Evolutionary conservation across 2,329 filamentous ascomycete species (phyloP).

Genomic region (Ophiosphaerella narmari): DNA sequence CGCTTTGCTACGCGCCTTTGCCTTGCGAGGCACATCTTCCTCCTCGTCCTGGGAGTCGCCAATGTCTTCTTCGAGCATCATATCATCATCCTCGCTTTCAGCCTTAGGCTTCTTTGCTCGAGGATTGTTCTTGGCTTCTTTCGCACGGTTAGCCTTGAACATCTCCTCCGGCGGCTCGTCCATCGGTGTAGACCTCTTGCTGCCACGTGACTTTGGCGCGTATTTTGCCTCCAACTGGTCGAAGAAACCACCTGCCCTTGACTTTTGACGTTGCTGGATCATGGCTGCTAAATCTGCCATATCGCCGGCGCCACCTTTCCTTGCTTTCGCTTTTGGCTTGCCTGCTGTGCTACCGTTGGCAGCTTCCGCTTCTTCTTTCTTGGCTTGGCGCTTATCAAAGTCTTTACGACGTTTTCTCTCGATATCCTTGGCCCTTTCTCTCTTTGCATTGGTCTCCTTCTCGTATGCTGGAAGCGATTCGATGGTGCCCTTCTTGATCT

Average conservation of each 20-base stretch:
- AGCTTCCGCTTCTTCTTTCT: constrained; percentile 66
- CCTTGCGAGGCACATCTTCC: constrained; percentile 23
- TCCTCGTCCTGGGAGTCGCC: constrained; percentile 30
- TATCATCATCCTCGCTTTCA: constrained; percentile 25
- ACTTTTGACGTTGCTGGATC: constrained; percentile 43
- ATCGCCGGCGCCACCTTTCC: constrained; percentile 36
- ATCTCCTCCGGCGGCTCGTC: constrained; percentile 68
- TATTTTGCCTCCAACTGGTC: constrained; percentile 43
- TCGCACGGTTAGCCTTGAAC: constrained; percentile 49
- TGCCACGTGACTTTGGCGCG: constrained; percentile 47
- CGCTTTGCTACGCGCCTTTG: constrained; percentile 13
- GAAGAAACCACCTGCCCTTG: constrained; percentile 42
- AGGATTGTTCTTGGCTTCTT: constrained; percentile 30
- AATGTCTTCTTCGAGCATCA: constrained; percentile 34
- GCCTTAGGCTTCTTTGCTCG: constrained; percentile 22
- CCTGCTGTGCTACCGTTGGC: constrained; percentile 52
- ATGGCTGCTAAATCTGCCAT: constrained; percentile 44
- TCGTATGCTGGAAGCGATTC: constrained; percentile 70
- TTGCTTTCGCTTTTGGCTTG: constrained; percentile 52
- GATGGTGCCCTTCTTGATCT: constrained; percentile 73
- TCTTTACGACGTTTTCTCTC: constrained; percentile 46
- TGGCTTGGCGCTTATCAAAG: constrained; percentile 55
- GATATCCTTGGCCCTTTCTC: constrained; percentile 35
- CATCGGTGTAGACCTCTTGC: constrained; percentile 49
- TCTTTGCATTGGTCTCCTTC: constrained; percentile 58